Evolutionary conservation across 176 grass and related monocot genomes (phyloP), one percentile per base, ranked within the genome.

Genomic region (Rhynchospora breviuscula): DNA sequence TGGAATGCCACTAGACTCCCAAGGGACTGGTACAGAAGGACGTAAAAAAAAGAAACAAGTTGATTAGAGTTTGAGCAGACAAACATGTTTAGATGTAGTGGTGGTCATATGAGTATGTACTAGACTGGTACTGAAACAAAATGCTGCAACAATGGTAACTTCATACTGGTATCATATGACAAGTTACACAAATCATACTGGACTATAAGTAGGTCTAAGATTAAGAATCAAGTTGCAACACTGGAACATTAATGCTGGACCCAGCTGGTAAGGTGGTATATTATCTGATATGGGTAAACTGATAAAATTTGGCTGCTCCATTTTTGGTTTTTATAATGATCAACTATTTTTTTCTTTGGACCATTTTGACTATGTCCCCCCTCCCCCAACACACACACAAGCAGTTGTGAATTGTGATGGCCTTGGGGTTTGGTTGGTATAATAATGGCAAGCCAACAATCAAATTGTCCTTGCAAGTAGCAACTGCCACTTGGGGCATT

Each of bases 1-100:
- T 95, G 96, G 89, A 98, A 98, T 60, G 96, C 96, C 68, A 98
- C 96, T n/a, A 93, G 67, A 80, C 96, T 98, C 19, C 90, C 91
- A 29, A 98, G 88, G 26, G 88, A 93, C 95, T 98, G 92, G 79
- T 72, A 79, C 22, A 57, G n/a, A 57, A 63, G 26, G 11, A 67
- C 14, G 35, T 0, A 40, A 71, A 81, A 51, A 84, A 35, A 52
- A 53, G 13, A 69, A n/a, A 67, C 8, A 2, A 47, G 8, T 72
- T 72, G 65, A 21, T 11, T 46, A 71, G 40, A 47, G 7, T 47
- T 19, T 7, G 46, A 0, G 67, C 15, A 71, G 43, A 35, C 15
- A 5, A 7, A 33, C 15, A 67, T 5, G 13, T 15, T 29, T 29
- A 33, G 10, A 33, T 60, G 58, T 62, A n/a, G 59, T 22, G 59